Conservation (phyloP, 169 alveolate genomes). For the Amoebophrya sp. region DNA sequence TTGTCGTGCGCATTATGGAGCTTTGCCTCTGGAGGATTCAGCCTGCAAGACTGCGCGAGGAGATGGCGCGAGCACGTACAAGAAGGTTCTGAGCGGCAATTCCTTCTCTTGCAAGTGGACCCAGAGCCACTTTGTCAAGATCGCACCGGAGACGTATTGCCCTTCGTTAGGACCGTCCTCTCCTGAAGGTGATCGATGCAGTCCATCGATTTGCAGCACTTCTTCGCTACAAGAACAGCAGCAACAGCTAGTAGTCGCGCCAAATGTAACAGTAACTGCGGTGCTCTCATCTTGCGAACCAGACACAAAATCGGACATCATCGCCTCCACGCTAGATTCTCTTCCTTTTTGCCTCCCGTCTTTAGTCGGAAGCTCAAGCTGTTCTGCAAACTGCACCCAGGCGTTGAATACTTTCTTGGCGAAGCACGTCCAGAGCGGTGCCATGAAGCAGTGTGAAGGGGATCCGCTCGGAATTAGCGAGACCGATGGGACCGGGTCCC, state of each 20-base stretch:
- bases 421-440: not conserved
- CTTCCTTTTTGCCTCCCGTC: not conserved
- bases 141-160: not conserved
- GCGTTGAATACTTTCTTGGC: not conserved
- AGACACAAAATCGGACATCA: not conserved
- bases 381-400: not conserved
- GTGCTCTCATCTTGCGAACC: not conserved
- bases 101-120: not conserved
- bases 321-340: not conserved
- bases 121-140: not conserved
- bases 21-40: not conserved
- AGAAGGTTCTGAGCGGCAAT: too few relatives aligned
- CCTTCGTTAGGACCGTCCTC: not conserved
- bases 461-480: not conserved
- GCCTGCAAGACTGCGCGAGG: not conserved
- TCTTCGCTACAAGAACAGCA: too few relatives aligned
- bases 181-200: not conserved
- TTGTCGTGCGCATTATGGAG: not conserved
- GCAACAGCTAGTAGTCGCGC: too few relatives aligned
- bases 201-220: not conserved
- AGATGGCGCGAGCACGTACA: not conserved
- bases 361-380: not conserved
- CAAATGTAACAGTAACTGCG: too few relatives aligned
- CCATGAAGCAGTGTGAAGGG: not conserved
- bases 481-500: not conserved